Conservation (phyloP, 169 alveolate genomes). For the Nephromyces sp. region DNA sequence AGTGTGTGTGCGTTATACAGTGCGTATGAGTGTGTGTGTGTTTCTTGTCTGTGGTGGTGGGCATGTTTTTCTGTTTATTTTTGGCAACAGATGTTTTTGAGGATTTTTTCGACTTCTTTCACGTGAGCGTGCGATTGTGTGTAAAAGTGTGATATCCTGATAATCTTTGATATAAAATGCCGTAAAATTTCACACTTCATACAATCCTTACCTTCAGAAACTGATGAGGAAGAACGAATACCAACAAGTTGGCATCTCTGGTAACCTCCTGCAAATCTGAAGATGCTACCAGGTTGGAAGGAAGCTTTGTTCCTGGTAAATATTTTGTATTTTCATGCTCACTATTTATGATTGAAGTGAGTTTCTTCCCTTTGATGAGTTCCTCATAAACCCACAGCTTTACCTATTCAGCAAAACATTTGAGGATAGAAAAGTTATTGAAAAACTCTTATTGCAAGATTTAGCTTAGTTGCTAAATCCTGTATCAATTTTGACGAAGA, state of each 20-base stretch:
- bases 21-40: too few relatives aligned
- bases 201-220: slow-evolving; percentile 44
- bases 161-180: too few relatives aligned
- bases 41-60: too few relatives aligned
- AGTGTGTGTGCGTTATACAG: too few relatives aligned
- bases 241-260: slow-evolving; percentile 65
- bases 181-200: too few relatives aligned
- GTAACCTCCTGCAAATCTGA: slow-evolving; percentile 69
- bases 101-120: too few relatives aligned
- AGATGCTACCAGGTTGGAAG: slow-evolving; percentile 68
- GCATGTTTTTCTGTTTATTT: too few relatives aligned
- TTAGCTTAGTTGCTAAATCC: not conserved
- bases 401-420: slow-evolving; percentile 45
- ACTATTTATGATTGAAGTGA: slow-evolving; percentile 69
- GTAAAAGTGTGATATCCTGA: too few relatives aligned
- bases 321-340: slow-evolving; percentile 74
- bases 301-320: slow-evolving; percentile 71
- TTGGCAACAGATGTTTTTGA: too few relatives aligned
- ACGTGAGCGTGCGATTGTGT: too few relatives aligned
- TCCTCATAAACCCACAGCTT: slow-evolving; percentile 77
- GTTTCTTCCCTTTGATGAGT: slow-evolving; percentile 58
- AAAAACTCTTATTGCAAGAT: not conserved
- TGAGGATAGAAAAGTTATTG: not conserved
- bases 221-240: slow-evolving; percentile 80
- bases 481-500: not conserved